A percentile compares a stretch with the other conserved stretches of the same genome.
phyloP scores from a whole-genome alignment of 2,329 filamentous ascomycete species.

The Fusarium lateritium region DNA sequence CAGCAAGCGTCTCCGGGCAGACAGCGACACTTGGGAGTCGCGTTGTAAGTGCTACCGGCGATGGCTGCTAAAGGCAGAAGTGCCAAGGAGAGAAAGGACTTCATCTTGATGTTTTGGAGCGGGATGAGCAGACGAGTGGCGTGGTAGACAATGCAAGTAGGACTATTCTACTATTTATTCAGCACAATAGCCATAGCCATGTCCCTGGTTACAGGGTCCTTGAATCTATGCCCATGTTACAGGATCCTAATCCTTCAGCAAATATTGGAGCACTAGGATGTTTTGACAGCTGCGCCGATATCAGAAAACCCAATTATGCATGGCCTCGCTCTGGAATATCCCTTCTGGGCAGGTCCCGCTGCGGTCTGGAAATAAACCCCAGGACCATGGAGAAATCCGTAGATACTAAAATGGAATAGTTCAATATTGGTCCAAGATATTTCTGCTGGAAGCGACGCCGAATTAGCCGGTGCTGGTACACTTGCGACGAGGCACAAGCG shows the following conservation, averaged over 20 bases:
- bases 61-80: constrained; percentile 34
- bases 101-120: constrained; percentile 34
- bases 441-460: background rate
- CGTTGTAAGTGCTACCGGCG: constrained; percentile 7
- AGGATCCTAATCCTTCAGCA: constrained; percentile 5
- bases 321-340: constrained; percentile 1
- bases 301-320: background rate
- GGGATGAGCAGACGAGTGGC: constrained; percentile 18
- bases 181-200: background rate
- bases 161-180: constrained; percentile 16
- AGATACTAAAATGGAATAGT: too few species aligned
- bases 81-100: constrained; percentile 28
- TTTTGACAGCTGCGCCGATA: constrained; percentile 1
- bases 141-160: background rate
- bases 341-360: constrained; percentile 12
- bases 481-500: background rate
- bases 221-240: background rate
- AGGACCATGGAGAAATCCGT: too few species aligned
- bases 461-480: background rate
- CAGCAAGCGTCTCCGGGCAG: constrained; percentile 67
- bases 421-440: too few species aligned
- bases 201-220: too few species aligned
- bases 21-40: constrained; percentile 58
- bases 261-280: constrained; percentile 17
- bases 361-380: background rate